phyloP scores from a whole-genome alignment of 1,139 yeast genomes.

The Geotrichum armillariae region DNA sequence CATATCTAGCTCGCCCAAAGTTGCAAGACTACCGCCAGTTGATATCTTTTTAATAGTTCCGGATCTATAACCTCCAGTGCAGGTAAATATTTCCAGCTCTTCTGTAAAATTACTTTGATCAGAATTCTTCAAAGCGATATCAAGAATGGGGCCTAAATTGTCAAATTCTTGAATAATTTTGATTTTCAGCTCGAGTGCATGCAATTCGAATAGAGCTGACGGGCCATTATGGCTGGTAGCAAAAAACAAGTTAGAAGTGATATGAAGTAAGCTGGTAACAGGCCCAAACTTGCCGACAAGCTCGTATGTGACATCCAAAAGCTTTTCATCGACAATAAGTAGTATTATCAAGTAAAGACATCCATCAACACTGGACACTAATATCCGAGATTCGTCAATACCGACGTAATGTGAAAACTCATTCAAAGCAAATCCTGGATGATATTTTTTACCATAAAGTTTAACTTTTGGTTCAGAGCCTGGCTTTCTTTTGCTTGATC shows the following conservation, averaged over 20 bases:
- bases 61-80: constrained; percentile 5
- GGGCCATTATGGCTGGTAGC: constrained; percentile 9
- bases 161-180: constrained; percentile 7
- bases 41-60: constrained; percentile 2
- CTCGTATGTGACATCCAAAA: background rate
- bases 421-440: background rate
- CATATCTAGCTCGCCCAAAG: background rate
- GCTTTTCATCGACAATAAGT: background rate
- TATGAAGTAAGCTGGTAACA: constrained; percentile 5
- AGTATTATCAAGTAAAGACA: background rate
- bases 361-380: background rate
- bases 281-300: background rate
- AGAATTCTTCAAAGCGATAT: background rate
- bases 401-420: background rate
- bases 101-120: background rate
- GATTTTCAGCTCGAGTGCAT: background rate
- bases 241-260: background rate
- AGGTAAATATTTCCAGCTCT: background rate
- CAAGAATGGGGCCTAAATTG: constrained; percentile 5
- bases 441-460: background rate
- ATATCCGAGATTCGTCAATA: background rate
- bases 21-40: background rate
- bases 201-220: constrained; percentile 1
- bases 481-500: too few species aligned
- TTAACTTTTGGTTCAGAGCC: too few species aligned